Evolutionary conservation across 768 basidiomycete genomes (phyloP), one percentile per base, ranked within the genome.

Genomic region (Pleurotus sapidus): DNA sequence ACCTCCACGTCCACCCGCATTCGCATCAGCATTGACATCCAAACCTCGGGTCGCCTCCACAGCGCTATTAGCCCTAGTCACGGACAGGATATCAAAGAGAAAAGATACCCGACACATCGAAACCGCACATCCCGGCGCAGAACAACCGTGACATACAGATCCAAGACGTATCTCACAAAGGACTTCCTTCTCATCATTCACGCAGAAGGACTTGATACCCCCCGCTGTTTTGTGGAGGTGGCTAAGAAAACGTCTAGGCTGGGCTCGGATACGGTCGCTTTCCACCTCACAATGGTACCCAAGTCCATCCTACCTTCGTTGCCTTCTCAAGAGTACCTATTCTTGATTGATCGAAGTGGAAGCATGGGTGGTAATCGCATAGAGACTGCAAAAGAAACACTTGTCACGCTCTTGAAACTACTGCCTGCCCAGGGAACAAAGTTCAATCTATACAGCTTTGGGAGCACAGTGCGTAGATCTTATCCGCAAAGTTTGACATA

Each of bases 391-490:
- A 84, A 78, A 59, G 57, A 65, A 27, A 80, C 83, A 0, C 67
- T 87, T 30, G 47, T 48, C 0, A 70, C 82, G 60, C 63, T 88
- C 0, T 69, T 88, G 14, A 75, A 72, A 5, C 72, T 83, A 62
- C 70, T 87, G 3, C 82, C 84, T 0, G 56, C 43, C 23, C 38
- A 59, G 0, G 70, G 70, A 3, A 78, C 83, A 0, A 61, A 50
- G 0, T 83, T 88, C 72, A 88, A 88, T 51, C 72, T 88, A n/a
- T 73, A 82, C 55, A 79, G 78, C 54, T 88, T 87, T 61, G 83
- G 82, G 0, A 48, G 1, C 8, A 0, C 9, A 0, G 65, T 65
- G 4, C 59, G 57, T 3, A 46, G 63, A 6, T 60, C 84, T 3
- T 83, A 78, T 78, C 20, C 38, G 0, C 43, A 20, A 0, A 77